Base-by-base conservation (phyloP, 2,329 filamentous ascomycete species). In the Penicillium sclerotiorum region DNA sequence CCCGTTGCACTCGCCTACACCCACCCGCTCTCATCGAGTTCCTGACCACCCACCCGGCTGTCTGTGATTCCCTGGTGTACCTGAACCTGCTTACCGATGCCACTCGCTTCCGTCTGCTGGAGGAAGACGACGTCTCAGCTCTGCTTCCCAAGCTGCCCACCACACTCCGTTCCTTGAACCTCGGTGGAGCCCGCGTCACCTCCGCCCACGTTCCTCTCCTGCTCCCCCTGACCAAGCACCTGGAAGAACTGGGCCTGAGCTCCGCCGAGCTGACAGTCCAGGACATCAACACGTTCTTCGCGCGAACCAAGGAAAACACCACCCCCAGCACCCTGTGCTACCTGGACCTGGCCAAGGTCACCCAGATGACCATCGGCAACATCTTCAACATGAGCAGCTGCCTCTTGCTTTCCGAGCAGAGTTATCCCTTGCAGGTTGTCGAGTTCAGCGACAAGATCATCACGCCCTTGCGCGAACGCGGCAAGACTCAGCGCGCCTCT, bases 241-340 rank as follows among this genome's bases (percentile, higher is more conserved):
- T 93, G 11, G 88, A 93, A 67, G 89, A 93, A 69, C 77, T 94
- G 17, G 85, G 88, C 5, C 70, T 93, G 12, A 88, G 87, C 33
- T 84, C 86, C 23, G 75, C 77, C 5, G 80, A 87, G 33, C 73
- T 93, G 40, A 80, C 81, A 11, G 77, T 89, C 37, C 69, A 74
- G 45, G 86, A 91, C 55, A 77, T 92, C 50, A 84, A 87, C 63
- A 73, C 76, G 11, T 78, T 78, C n/a, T 85, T 90, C 58, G 75
- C 79, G 8, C 66, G 61, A 6, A 57, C 59, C 23, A 59, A 67
- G 37, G 50, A 69, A 11, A 20, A 36, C 11, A 30, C 50, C 8
- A 35, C 50, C 12, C 59, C 59, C 15, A 61, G 59, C 55, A 80
- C 80, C 22, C 78, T 94, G 20, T 85, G 83, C 61, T 94, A 90